These are phyloP conservation scores for Serendipita sp. DNA, from an alignment of 768 basidiomycete genomes.

Conservation along the genomic window DNA sequence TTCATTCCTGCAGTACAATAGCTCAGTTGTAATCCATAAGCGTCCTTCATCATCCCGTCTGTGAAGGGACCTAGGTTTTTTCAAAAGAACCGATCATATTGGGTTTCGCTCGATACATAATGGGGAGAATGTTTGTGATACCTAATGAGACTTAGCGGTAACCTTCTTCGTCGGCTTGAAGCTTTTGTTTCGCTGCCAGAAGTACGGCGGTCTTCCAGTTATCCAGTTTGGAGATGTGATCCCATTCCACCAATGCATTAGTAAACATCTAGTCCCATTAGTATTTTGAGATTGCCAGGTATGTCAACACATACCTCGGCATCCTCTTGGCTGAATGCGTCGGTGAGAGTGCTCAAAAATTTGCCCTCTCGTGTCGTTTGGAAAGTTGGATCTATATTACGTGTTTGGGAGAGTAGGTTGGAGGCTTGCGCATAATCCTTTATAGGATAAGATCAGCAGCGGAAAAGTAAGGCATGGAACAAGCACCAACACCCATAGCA, in stretches of 20 bases:
- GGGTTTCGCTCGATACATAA: too few relatives aligned
- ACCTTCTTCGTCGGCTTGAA: slow-evolving; percentile 30
- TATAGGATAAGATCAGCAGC: slow-evolving; percentile 75
- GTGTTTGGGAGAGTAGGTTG: slow-evolving; percentile 18
- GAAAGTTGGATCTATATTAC: slow-evolving; percentile 64
- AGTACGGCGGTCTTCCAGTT: slow-evolving; percentile 90
- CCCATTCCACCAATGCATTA: slow-evolving; percentile 75
- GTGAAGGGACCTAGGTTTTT: too few relatives aligned
- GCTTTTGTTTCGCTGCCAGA: slow-evolving; percentile 58
- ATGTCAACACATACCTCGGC: slow-evolving; percentile 25
- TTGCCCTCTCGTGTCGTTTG: slow-evolving; percentile 80
- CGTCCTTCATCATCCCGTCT: too few relatives aligned
- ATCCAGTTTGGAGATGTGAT: slow-evolving; percentile 83
- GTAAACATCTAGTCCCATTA: slow-evolving; percentile 31
- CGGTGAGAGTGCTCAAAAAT: slow-evolving; percentile 60
- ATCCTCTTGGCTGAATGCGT: slow-evolving; percentile 60
- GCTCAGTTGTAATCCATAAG: too few relatives aligned
- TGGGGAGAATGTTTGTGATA: too few relatives aligned
- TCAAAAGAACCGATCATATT: too few relatives aligned
- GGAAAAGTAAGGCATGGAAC: neutral
- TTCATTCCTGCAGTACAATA: too few relatives aligned
- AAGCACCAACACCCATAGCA: slow-evolving; percentile 55
- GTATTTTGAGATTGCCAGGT: neutral
- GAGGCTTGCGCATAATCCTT: slow-evolving; percentile 63
- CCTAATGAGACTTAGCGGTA: slow-evolving; percentile 28